Evolutionary conservation across 331 rosid species (phyloP), one percentile per base, ranked within the genome.

Genomic region (Acacia concinna): DNA sequence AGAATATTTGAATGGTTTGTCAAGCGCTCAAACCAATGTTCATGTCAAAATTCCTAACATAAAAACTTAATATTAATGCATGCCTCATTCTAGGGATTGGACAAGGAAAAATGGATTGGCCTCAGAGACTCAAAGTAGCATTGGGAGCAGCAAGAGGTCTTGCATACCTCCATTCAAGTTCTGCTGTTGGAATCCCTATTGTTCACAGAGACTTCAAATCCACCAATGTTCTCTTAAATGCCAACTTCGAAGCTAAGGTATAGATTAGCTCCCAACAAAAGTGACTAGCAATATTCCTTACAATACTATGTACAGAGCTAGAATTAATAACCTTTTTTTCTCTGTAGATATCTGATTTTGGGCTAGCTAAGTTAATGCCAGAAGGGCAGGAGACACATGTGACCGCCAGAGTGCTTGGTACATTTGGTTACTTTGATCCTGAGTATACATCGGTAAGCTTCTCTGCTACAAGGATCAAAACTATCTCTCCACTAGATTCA

Each of bases 181-280:
- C 94, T 13, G 82, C 86, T n/a, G 87, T 87, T 59, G 97, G 96
- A 51, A 93, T 87, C 54, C 98, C 97, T 8, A 89, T 94, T 80
- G 96, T 94, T 28, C 98, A 93, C 51, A 89, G 98, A 65, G 97
- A 91, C 81, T 91, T 91, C 82, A 91, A 91, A 86, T 91, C 96
- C 81, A 90, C 93, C 74, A 88, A 88, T 68, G 76, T 93, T 79
- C 97, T 91, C 80, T 34, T 92, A 41, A 75, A 80, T 51, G 85
- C 84, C 87, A 79, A 92, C 80, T 86, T 87, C 41, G 92, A 90
- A 78, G 91, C 93, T 74, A 92, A 89, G 85, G 93, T 89, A 82
- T 56, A 4, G n/a, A n/a, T 30, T 5, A n/a, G 40, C 66, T 21
- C 57, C 38, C 51, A 18, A 76, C 21, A 13, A 30, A 20, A 21